Percentiles rank a stretch among this genome's conserved stretches.
phyloP scores from a whole-genome alignment of 345 rosid genomes.

The Eucalyptus sideroxylon region DNA sequence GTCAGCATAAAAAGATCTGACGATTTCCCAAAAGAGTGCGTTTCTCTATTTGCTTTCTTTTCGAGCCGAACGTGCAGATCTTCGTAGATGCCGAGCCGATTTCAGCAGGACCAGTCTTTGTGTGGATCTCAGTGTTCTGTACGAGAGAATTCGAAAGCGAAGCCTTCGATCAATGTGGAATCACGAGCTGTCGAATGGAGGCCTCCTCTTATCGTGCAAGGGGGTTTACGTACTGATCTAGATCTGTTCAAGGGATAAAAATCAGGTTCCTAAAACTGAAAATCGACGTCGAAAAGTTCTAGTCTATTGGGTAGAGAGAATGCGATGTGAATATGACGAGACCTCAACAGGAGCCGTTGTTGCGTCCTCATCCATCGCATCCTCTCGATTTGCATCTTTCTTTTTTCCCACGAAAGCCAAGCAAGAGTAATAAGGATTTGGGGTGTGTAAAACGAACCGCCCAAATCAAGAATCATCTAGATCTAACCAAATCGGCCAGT shows the following conservation, averaged over 20 bases:
- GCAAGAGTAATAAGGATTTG: not conserved
- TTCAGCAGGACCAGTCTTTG: not conserved
- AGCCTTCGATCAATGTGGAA: not conserved
- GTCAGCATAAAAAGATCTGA: not conserved
- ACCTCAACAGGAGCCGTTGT: not conserved
- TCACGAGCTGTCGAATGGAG: not conserved
- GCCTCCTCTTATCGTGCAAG: not conserved
- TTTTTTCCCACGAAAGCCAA: not conserved
- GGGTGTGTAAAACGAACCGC: too few species aligned
- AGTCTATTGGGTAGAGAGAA: not conserved
- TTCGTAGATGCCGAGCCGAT: not conserved
- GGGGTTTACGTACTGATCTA: not conserved
- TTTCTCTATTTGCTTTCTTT: not conserved
- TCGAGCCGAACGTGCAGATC: not conserved
- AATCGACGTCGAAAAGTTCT: not conserved
- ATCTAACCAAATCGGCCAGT: too few species aligned
- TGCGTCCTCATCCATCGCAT: not conserved
- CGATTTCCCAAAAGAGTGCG: not conserved
- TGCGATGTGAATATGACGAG: not conserved
- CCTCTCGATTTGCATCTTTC: not conserved
- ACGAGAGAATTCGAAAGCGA: not conserved
- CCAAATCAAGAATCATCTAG: too few species aligned
- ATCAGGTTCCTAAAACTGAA: not conserved
- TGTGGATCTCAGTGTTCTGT: not conserved
- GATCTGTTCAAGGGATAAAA: not conserved